A percentile compares a stretch with the other conserved stretches of the same genome.
These are phyloP conservation scores for Xylariaceae sp. DNA, from an alignment of 2,329 filamentous ascomycete species.

Conservation along the genomic window DNA sequence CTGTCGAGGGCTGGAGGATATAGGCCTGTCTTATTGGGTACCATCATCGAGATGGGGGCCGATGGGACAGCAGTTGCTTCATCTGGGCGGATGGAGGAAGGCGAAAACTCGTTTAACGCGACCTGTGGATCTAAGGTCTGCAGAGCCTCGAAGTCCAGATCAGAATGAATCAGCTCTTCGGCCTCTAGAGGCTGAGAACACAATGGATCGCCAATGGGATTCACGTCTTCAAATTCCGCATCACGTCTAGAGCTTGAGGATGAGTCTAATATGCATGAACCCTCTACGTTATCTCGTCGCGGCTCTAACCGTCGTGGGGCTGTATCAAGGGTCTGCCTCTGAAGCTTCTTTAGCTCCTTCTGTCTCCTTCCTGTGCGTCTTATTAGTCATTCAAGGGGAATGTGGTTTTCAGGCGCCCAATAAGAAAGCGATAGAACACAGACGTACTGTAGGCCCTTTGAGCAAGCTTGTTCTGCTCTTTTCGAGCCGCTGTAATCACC, in stretches of 20 bases:
- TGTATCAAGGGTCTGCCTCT: neutral
- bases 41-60: neutral
- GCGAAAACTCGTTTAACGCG: neutral
- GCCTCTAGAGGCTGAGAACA: neutral
- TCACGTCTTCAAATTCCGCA: neutral
- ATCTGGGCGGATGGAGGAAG: neutral
- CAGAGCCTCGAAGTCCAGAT: neutral
- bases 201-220: neutral
- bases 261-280: neutral
- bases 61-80: neutral
- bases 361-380: conserved; percentile 22
- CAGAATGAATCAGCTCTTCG: neutral
- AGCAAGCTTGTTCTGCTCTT: conserved; percentile 46
- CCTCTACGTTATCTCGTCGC: conserved; percentile 16
- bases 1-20: neutral
- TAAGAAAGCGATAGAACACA: neutral
- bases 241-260: neutral
- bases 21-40: neutral
- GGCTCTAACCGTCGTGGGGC: conserved; percentile 16
- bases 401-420: neutral
- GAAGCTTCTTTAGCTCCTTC: conserved; percentile 28
- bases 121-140: neutral
- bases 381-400: conserved; percentile 14
- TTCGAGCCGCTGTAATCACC: conserved; percentile 46
- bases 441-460: conserved; percentile 46